Percentiles rank a stretch among this genome's conserved stretches.
These are phyloP conservation scores for Fomitopsis betulina DNA, from an alignment of 1,284 basidiomycete species.

Conservation along the genomic window DNA sequence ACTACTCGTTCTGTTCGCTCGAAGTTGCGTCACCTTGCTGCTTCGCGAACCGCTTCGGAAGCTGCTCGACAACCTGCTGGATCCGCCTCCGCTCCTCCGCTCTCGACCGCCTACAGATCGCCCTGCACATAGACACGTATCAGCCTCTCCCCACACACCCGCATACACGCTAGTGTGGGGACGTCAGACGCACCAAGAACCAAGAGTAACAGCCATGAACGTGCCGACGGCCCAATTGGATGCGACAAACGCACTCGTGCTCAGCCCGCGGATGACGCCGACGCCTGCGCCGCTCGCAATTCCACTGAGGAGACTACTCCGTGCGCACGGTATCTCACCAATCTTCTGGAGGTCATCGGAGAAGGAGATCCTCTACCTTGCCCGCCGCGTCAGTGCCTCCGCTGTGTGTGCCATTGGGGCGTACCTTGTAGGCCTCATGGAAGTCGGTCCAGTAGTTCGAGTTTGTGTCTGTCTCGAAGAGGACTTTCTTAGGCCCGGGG, in stretches of 20 bases:
- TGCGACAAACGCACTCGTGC: conserved; percentile 45
- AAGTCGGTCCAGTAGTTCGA: conserved; percentile 39
- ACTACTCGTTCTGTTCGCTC: background rate
- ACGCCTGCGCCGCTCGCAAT: conserved; percentile 50
- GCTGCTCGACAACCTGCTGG: conserved; percentile 53
- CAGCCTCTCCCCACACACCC: background rate
- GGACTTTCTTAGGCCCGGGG: conserved; percentile 22
- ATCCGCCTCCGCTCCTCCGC: conserved; percentile 51
- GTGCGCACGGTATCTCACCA: conserved; percentile 58
- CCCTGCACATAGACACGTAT: conserved; percentile 34
- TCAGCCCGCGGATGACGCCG: conserved; percentile 53
- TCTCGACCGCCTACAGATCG: conserved; percentile 55
- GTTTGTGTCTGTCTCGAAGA: conserved; percentile 40
- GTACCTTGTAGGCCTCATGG: conserved; percentile 41
- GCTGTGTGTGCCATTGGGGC: conserved; percentile 2
- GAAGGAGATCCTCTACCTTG: conserved; percentile 45
- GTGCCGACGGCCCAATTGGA: conserved; percentile 55
- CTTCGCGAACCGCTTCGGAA: conserved; percentile 51
- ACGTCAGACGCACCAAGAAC: conserved; percentile 38
- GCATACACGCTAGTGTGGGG: background rate
- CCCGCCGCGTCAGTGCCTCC: conserved; percentile 16
- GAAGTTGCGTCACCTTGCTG: conserved; percentile 26
- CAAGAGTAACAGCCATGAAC: conserved; percentile 46
- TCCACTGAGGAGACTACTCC: conserved; percentile 46
- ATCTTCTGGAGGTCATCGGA: conserved; percentile 42